Percentiles rank a stretch among this genome's conserved stretches.
These are phyloP conservation scores for Pestalotiopsis sp. DNA, from an alignment of 2,329 filamentous ascomycete genomes.

Conservation along the genomic window DNA sequence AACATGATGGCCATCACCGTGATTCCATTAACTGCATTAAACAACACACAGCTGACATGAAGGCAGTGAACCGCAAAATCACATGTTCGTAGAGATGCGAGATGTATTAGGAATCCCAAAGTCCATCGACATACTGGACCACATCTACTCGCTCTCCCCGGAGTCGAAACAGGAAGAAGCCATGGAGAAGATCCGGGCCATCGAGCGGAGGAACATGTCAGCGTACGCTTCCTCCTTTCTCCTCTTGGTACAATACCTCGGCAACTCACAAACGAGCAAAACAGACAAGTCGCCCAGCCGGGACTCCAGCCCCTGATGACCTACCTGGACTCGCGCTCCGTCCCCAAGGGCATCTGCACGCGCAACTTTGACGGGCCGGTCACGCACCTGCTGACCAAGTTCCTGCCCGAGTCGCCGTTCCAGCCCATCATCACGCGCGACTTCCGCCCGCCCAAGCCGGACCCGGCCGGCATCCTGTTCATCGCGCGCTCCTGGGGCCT, in stretches of 20 bases:
- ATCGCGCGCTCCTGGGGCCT: conserved; percentile 79
- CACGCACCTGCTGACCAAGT: conserved; percentile 70
- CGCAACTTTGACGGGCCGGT: conserved; percentile 88
- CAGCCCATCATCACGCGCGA: conserved; percentile 81
- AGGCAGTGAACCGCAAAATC: conserved; percentile 79
- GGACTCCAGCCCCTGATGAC: conserved; percentile 78
- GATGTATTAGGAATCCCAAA: conserved; percentile 70
- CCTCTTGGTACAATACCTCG: not conserved
- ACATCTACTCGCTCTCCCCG: conserved; percentile 74
- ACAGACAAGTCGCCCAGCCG: conserved; percentile 72
- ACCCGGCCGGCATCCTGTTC: conserved; percentile 83
- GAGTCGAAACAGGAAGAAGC: conserved; percentile 59
- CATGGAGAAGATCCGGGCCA: conserved; percentile 70
- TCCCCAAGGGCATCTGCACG: conserved; percentile 87
- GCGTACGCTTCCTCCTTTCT: conserved; percentile 24
- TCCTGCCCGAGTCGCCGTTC: conserved; percentile 69
- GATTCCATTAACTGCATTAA: not conserved
- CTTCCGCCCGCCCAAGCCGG: conserved; percentile 80
- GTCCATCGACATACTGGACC: conserved; percentile 79
- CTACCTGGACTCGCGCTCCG: conserved; percentile 67
- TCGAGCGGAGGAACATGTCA: conserved; percentile 81
- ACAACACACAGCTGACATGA: not conserved
- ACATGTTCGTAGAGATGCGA: conserved; percentile 94
- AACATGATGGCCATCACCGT: too few relatives aligned
- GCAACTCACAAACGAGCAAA: not conserved